Evolutionary conservation across 768 basidiomycete species (phyloP).

Genomic region (Grammothele lineata): DNA sequence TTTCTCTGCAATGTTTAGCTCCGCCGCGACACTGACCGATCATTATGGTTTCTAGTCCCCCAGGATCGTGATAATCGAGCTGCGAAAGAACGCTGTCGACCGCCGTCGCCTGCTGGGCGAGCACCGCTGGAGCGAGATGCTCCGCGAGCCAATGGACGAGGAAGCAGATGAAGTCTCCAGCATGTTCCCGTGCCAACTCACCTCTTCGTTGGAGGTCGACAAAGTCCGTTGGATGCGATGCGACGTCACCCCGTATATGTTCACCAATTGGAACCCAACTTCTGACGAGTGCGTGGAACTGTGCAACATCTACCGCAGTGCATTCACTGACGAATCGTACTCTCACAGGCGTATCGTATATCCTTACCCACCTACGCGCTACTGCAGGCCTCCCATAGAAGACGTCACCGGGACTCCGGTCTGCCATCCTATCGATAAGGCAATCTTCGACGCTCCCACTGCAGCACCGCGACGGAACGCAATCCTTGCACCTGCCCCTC

Average conservation of each 20-base stretch:
- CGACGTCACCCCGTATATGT: conserved; percentile 38
- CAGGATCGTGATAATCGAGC: conserved; percentile 42
- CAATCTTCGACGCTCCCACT: too few species aligned
- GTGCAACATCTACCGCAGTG: too few species aligned
- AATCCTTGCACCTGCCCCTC: neutral
- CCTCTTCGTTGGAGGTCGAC: conserved; percentile 35
- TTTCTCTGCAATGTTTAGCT: neutral
- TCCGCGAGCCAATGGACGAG: conserved; percentile 27
- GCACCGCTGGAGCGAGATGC: conserved; percentile 40
- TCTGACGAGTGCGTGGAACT: conserved; percentile 5
- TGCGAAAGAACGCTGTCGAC: conserved; percentile 27
- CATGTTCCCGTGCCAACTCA: conserved; percentile 38
- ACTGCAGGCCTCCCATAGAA: conserved; percentile 37
- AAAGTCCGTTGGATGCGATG: conserved; percentile 45
- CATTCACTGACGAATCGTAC: neutral
- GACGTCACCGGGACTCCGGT: conserved; percentile 33
- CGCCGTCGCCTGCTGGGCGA: conserved; percentile 36
- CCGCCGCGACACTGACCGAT: neutral
- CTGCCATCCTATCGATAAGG: conserved; percentile 36
- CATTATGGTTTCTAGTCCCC: conserved; percentile 30
- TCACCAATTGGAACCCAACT: conserved; percentile 19
- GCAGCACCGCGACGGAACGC: neutral
- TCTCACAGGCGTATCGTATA: conserved; percentile 21
- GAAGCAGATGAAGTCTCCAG: conserved; percentile 26
- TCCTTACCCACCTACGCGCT: conserved; percentile 39